Percentiles rank a stretch among this genome's conserved stretches.
phyloP scores from a whole-genome alignment of 176 grass and related monocot species.

The Oryza officinalis region DNA sequence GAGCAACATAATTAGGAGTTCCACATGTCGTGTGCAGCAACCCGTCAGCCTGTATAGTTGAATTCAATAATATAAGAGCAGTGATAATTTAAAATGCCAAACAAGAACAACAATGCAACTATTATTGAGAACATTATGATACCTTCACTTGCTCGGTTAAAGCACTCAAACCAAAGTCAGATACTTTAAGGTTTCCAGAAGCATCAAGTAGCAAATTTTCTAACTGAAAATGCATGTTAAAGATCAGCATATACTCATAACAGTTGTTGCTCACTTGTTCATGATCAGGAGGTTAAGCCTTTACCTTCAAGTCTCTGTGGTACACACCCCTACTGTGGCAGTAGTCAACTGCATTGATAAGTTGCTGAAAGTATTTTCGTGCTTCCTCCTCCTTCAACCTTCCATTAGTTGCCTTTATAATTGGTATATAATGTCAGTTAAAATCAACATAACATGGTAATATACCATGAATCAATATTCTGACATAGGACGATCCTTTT shows the following conservation, averaged over 20 bases:
- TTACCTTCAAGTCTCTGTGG: constrained; percentile 96
- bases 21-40: constrained; percentile 98
- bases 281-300: constrained; percentile 3
- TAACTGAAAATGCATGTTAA: constrained; percentile 60
- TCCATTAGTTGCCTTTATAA: constrained; percentile 56
- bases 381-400: constrained; percentile 93
- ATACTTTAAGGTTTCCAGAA: constrained; percentile 88
- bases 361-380: constrained; percentile 91
- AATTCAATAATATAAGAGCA: constrained; percentile 25
- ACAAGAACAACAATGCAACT: constrained; percentile 18
- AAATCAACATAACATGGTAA: constrained; percentile 22
- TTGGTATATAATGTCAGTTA: constrained; percentile 14
- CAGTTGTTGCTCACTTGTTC: neutral
- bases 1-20: constrained; percentile 98
- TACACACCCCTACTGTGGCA: constrained; percentile 99
- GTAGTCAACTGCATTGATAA: constrained; percentile 93
- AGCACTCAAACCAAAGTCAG: constrained; percentile 97
- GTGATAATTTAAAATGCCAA: constrained; percentile 1
- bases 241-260: constrained; percentile 30
- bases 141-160: constrained; percentile 94
- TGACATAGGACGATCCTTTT: neutral
- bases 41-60: constrained; percentile 64
- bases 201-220: constrained; percentile 97
- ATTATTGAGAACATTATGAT: constrained; percentile 6
- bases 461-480: neutral